Evolutionary conservation across 129 eudicot genomes (phyloP).

Genomic region (Helianthus tuberosus): DNA sequence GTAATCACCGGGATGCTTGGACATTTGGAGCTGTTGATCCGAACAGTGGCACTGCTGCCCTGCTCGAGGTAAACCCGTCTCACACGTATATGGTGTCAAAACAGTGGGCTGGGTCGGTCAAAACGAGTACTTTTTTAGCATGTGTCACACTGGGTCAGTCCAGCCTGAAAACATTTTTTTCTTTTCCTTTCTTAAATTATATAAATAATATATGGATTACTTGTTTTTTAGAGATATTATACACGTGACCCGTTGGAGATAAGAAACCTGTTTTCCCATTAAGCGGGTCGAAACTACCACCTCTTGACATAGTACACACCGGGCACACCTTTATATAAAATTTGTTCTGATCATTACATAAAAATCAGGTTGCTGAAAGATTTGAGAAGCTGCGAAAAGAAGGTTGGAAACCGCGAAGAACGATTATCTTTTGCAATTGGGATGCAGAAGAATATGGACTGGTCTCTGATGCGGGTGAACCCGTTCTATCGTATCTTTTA

Average conservation of each 20-base stretch:
- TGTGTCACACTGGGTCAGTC: too few species aligned
- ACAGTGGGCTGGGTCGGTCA: too few species aligned
- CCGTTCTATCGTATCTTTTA: too few species aligned
- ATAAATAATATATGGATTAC: too few species aligned
- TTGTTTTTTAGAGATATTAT: not conserved
- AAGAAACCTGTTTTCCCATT: not conserved
- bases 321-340: not conserved
- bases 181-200: too few species aligned
- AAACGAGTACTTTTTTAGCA: too few species aligned
- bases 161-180: too few species aligned
- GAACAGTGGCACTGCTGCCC: slow-evolving; percentile 87
- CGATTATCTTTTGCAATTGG: slow-evolving; percentile 83
- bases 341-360: slow-evolving; percentile 1
- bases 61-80: slow-evolving; percentile 67
- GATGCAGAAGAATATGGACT: slow-evolving; percentile 97
- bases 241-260: not conserved
- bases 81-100: too few species aligned
- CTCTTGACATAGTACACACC: not conserved
- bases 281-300: not conserved
- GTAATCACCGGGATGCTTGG: slow-evolving; percentile 96
- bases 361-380: slow-evolving; percentile 70
- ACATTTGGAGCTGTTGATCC: slow-evolving; percentile 97
- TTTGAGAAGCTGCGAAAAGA: slow-evolving; percentile 59
- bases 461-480: too few species aligned
- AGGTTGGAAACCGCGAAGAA: slow-evolving; percentile 93